A percentile compares a stretch with the other conserved stretches of the same genome.
Evolutionary conservation across 2,329 filamentous ascomycete species (phyloP).

Genomic region (Aspergillus novofumigatus): DNA sequence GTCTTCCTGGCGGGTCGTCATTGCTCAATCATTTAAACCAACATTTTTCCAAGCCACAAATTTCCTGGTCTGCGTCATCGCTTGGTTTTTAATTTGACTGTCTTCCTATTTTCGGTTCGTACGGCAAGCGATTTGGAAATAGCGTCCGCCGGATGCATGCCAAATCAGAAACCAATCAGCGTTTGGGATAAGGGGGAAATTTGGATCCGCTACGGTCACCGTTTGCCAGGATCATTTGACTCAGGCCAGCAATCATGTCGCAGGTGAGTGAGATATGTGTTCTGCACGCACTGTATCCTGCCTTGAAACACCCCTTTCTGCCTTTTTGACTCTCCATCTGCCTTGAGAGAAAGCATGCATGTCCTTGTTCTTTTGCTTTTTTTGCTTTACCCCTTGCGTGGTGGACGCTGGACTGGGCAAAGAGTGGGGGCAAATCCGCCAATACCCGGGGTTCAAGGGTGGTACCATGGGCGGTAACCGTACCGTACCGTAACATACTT

Average conservation of each 20-base stretch:
- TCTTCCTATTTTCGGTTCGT: neutral
- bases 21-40: neutral
- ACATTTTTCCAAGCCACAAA: neutral
- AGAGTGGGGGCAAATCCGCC: neutral
- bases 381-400: neutral
- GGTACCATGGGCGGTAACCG: neutral
- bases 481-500: constrained; percentile 12
- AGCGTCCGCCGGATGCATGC: constrained; percentile 5
- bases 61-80: neutral
- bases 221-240: neutral
- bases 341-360: neutral
- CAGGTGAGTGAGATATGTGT: constrained; percentile 1
- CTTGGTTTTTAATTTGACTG: neutral
- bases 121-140: neutral
- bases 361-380: neutral
- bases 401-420: neutral
- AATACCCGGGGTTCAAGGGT: neutral
- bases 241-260: neutral
- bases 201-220: neutral
- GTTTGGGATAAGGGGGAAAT: neutral
- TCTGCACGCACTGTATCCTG: neutral
- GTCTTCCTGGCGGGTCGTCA: neutral
- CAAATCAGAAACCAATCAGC: constrained; percentile 4
- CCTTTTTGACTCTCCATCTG: neutral
- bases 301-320: constrained; percentile 1